Conservation (phyloP, 2,329 filamentous ascomycete genomes). For the Trichophyton simii region DNA sequence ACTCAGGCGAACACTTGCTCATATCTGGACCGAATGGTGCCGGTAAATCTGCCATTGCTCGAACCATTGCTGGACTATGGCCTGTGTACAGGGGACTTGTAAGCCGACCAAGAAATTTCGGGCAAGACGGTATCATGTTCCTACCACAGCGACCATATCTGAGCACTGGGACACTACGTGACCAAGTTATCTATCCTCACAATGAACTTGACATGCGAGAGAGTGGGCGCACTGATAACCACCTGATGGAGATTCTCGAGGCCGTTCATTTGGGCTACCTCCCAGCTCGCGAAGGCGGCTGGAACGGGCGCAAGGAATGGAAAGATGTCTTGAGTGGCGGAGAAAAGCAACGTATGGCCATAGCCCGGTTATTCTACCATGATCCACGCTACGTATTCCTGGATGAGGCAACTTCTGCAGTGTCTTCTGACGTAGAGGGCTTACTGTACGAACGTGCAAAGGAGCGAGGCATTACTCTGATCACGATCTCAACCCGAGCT, state of each 20-base stretch:
- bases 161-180: slow-evolving; percentile 79
- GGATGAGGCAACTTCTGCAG: slow-evolving; percentile 89
- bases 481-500: slow-evolving; percentile 89
- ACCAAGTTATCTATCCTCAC: slow-evolving; percentile 96
- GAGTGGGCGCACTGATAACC: slow-evolving; percentile 61
- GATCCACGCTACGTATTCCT: slow-evolving; percentile 90
- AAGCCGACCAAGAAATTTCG: slow-evolving; percentile 66
- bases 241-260: slow-evolving; percentile 66
- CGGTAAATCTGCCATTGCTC: slow-evolving; percentile 78
- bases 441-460: slow-evolving; percentile 87
- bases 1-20: slow-evolving; percentile 80
- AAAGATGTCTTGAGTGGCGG: slow-evolving; percentile 95
- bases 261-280: slow-evolving; percentile 80
- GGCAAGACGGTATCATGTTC: slow-evolving; percentile 95
- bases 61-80: slow-evolving; percentile 86
- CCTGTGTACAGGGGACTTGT: slow-evolving; percentile 89
- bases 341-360: slow-evolving; percentile 91
- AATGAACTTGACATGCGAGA: slow-evolving; percentile 88
- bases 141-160: slow-evolving; percentile 88
- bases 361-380: slow-evolving; percentile 83
- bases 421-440: slow-evolving; percentile 88
- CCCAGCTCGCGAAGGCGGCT: slow-evolving; percentile 82
- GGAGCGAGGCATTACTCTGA: slow-evolving; percentile 82
- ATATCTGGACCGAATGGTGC: slow-evolving; percentile 93
- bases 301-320: slow-evolving; percentile 96